Evolutionary conservation across 768 basidiomycete species (phyloP).

Genomic region (Imleria badia): DNA sequence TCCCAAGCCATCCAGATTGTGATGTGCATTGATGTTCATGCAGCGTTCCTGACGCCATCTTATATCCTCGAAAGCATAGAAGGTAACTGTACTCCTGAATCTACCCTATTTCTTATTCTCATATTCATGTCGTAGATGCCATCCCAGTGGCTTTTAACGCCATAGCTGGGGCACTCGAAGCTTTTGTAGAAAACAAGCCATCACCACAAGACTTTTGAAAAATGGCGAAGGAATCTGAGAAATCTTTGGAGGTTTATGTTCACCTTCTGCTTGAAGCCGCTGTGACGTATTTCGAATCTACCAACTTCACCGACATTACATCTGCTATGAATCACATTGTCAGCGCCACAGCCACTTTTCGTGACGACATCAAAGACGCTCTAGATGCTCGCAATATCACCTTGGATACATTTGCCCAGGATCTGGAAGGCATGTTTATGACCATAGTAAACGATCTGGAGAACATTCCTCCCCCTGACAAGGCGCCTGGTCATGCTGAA

Average conservation of each 20-base stretch:
- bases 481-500: conserved; percentile 1
- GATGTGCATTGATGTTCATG: background rate
- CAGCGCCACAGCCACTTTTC: conserved; percentile 6
- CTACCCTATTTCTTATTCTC: background rate
- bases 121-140: background rate
- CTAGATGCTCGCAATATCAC: conserved; percentile 6
- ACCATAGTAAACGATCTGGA: background rate
- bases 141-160: background rate
- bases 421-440: conserved; percentile 13
- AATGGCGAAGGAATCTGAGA: background rate
- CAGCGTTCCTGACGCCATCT: background rate
- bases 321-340: conserved; percentile 9
- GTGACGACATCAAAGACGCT: background rate
- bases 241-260: conserved; percentile 3
- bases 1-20: background rate
- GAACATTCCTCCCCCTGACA: background rate
- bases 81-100: background rate
- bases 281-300: background rate
- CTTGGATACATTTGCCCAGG: conserved; percentile 1
- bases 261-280: conserved; percentile 4
- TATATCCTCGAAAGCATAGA: background rate
- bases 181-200: background rate
- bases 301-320: background rate
- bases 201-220: conserved; percentile 14
- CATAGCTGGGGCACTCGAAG: background rate